Base-by-base conservation (phyloP, 116 monocot genomes). In the Phalaenopsis hybrid region DNA sequence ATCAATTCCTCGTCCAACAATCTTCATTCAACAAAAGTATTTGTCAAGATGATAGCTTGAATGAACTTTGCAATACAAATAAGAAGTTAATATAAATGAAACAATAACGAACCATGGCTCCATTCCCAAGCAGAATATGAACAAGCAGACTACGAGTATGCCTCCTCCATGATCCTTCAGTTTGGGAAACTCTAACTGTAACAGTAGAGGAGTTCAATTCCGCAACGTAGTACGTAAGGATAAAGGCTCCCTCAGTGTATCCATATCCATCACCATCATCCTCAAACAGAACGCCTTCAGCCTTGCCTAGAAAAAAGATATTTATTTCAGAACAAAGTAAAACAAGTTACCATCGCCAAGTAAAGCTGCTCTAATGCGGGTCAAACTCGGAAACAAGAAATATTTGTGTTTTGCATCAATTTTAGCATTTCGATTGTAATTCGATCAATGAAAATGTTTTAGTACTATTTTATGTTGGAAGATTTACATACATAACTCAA, bases 231-330 rank as follows among this genome's bases (percentile, higher is more conserved):
- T 93, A 79, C 75, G 93, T 93, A 80, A 93, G 87, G 9, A 98
- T 88, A 84, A 89, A 98, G 7, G 48, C 74, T 21, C 93, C 98
- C 34, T 89, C 75, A 65, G 84, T 88, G 84, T 89, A 98, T 9
- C 79, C 87, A 86, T 98, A 98, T 78, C 98, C 93, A 90, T 95
- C 95, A 61, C 93, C 95, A 81, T 87, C 90, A 83, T 98, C 98
- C 76, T 98, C 98, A 87, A 87, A 98, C 55, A 98, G 82, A 73
- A 90, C 82, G 75, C 98, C 96, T 82, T 91, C 86, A 84, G 96
- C 96, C 89, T 84, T 90, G 25, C 96, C 96, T 96, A 84, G 55
- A 74, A 23, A 81, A 16, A 84, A 77, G 51, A 51, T 28, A 37
- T 7, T 28, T 21, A 2, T 3, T 49, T 21, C 9, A 77, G 12